Evolutionary conservation across 495 filamentous ascomycete genomes (phyloP), one percentile per base, ranked within the genome.

Genomic region (Rhypophila decipiens): DNA sequence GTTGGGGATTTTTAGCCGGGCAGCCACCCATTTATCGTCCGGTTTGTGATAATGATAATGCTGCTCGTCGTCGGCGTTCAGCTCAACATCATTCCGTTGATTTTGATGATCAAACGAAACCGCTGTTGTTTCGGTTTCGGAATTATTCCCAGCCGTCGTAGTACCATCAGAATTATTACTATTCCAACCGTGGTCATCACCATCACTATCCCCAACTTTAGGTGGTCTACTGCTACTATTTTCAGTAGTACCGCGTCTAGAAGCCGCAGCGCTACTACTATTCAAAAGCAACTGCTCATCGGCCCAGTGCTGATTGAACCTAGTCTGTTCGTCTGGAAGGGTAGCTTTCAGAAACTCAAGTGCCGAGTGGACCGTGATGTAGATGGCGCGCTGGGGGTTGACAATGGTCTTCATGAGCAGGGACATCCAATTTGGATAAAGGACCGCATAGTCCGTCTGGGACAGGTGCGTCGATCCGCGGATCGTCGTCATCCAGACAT

Each of bases 401-500:
- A 80, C 71, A 8, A 77, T 74, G 45, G 72, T 72, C 58, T 82
- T 83, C 44, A 83, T 67, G 13, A 77, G 61, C 21, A 78, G 43
- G 23, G 73, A 73, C 55, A 74, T 70, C 53, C 75, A 64, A 39
- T 69, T 62, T 27, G 73, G 76, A 57, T 82, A 85, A 41, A 84
- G 63, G 12, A 82, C 52, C n/a, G 72, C 70, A 47, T 82, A 82
- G 57, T 82, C 78, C 15, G 72, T 76, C 49, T 80, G 74, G 13
- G 68, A 72, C 23, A 83, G 58, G 49, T 83, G 77, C 5, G 80
- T 70, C 5, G 73, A 76, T 31, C 78, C 78, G 21, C 76, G 67
- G n/a, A 80, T 68, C 10, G 78, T 83, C 58, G 76, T 62, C 44
- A 83, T 71, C 74, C 77, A 83, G 15, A 68, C 68, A n/a, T n/a